Evolutionary conservation across 306 rosid genomes (phyloP).

Genomic region (Arachis stenosperma): DNA sequence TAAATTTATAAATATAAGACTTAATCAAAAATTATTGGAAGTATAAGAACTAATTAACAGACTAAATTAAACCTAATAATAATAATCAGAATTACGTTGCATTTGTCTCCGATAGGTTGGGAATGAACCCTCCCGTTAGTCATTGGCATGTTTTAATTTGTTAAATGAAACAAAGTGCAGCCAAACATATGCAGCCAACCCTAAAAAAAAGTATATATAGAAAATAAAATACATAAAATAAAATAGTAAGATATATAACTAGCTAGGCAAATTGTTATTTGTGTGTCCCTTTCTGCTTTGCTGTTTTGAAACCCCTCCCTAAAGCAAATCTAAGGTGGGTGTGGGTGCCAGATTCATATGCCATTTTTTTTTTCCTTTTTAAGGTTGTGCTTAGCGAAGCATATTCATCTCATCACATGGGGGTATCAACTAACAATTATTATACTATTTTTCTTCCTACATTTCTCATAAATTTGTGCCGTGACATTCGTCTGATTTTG

Average conservation of each 20-base stretch:
- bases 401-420: slow-evolving; percentile 45
- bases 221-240: not conserved
- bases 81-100: not conserved
- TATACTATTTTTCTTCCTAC: slow-evolving; percentile 5
- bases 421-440: slow-evolving; percentile 32
- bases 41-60: too few relatives aligned
- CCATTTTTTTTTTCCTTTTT: not conserved
- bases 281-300: slow-evolving; percentile 1
- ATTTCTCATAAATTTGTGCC: slow-evolving; percentile 50
- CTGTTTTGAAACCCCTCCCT: slow-evolving; percentile 15
- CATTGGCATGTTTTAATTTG: not conserved
- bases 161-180: not conserved
- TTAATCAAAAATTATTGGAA: too few relatives aligned
- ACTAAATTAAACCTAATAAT: too few relatives aligned
- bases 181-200: not conserved
- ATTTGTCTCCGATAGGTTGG: slow-evolving; percentile 14
- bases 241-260: not conserved
- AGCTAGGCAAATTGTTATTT: not conserved
- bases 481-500: slow-evolving; percentile 51
- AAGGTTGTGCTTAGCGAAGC: slow-evolving; percentile 4
- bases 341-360: slow-evolving; percentile 37
- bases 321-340: slow-evolving; percentile 34
- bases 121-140: not conserved
- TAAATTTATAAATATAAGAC: too few relatives aligned
- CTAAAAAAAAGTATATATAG: not conserved